These are phyloP conservation scores for Dactylellina sp. DNA, from an alignment of 2,329 filamentous ascomycete species.

Conservation along the genomic window DNA sequence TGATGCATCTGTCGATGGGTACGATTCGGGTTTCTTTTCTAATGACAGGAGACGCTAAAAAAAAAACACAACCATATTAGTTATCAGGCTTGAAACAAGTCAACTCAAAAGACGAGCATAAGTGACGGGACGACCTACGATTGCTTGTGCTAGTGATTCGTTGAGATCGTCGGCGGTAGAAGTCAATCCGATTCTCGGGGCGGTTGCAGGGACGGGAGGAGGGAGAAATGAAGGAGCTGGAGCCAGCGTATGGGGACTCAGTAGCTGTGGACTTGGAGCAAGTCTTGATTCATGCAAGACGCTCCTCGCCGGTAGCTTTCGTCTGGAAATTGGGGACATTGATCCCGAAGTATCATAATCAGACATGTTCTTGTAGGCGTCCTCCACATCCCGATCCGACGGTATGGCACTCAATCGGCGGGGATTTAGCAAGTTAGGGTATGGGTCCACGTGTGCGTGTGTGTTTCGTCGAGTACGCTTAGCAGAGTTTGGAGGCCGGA, in stretches of 20 bases:
- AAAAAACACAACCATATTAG: neutral
- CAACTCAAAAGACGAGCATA: too few species aligned
- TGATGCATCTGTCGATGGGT: slow-evolving; percentile 40
- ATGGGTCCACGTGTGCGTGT: slow-evolving; percentile 44
- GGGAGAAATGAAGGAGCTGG: slow-evolving; percentile 42
- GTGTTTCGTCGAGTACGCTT: slow-evolving; percentile 51
- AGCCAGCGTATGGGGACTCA: slow-evolving; percentile 32
- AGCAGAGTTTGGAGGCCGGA: slow-evolving; percentile 53
- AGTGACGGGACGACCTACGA: slow-evolving; percentile 31
- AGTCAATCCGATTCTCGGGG: slow-evolving; percentile 15
- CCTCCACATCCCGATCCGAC: slow-evolving; percentile 45
- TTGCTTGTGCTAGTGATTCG: slow-evolving; percentile 49
- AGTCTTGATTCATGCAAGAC: slow-evolving; percentile 45
- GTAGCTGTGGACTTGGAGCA: slow-evolving; percentile 35
- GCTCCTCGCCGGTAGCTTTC: slow-evolving; percentile 42
- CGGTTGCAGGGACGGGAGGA: slow-evolving; percentile 10
- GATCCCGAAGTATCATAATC: slow-evolving; percentile 49
- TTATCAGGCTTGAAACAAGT: neutral
- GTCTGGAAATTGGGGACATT: slow-evolving; percentile 42
- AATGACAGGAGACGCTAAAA: slow-evolving; percentile 40
- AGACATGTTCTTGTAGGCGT: slow-evolving; percentile 51
- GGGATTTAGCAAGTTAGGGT: slow-evolving; percentile 44
- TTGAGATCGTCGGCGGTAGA: slow-evolving; percentile 49
- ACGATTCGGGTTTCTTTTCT: slow-evolving; percentile 53
- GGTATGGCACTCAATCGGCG: slow-evolving; percentile 51